These are phyloP conservation scores for Cunninghamia lanceolata DNA, from an alignment of 75 land plant genomes.

Conservation along the genomic window DNA sequence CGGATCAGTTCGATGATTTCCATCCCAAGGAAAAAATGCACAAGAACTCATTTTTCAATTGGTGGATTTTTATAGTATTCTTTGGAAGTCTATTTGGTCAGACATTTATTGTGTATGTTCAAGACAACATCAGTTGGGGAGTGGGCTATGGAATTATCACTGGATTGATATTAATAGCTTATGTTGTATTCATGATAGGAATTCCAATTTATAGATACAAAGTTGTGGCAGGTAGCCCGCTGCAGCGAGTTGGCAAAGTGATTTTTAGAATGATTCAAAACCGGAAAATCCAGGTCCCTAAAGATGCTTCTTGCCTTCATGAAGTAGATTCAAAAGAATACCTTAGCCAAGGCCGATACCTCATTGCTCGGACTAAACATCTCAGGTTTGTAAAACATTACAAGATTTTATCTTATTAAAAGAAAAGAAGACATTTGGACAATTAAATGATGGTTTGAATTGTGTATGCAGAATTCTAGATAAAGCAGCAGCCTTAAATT, in stretches of 20 bases:
- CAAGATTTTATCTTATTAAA: background rate
- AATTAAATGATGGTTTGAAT: slow-evolving; percentile 21
- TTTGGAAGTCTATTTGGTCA: slow-evolving; percentile 47
- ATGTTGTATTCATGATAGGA: slow-evolving; percentile 58
- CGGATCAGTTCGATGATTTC: slow-evolving; percentile 82
- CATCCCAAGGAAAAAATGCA: slow-evolving; percentile 63
- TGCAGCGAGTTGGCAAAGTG: slow-evolving; percentile 61
- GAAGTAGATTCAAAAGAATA: slow-evolving; percentile 62
- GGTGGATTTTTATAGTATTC: slow-evolving; percentile 73
- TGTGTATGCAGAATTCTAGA: slow-evolving; percentile 48
- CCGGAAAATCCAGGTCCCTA: slow-evolving; percentile 35
- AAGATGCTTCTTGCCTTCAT: slow-evolving; percentile 53
- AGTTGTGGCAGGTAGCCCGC: slow-evolving; percentile 61
- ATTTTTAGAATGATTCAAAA: slow-evolving; percentile 60
- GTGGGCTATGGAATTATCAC: slow-evolving; percentile 53
- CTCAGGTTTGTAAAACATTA: slow-evolving; percentile 33
- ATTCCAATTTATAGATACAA: slow-evolving; percentile 71
- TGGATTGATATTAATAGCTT: slow-evolving; percentile 44
- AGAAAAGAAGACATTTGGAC: slow-evolving; percentile 1
- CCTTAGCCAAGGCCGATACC: slow-evolving; percentile 30
- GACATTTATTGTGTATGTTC: slow-evolving; percentile 56
- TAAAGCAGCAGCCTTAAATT: slow-evolving; percentile 53
- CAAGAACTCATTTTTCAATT: slow-evolving; percentile 75
- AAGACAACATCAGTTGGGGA: slow-evolving; percentile 73
- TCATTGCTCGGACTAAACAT: slow-evolving; percentile 39